A percentile compares a stretch with the other conserved stretches of the same genome.
Evolutionary conservation across 768 basidiomycete genomes (phyloP).

Genomic region (Lactarius sanguifluus): DNA sequence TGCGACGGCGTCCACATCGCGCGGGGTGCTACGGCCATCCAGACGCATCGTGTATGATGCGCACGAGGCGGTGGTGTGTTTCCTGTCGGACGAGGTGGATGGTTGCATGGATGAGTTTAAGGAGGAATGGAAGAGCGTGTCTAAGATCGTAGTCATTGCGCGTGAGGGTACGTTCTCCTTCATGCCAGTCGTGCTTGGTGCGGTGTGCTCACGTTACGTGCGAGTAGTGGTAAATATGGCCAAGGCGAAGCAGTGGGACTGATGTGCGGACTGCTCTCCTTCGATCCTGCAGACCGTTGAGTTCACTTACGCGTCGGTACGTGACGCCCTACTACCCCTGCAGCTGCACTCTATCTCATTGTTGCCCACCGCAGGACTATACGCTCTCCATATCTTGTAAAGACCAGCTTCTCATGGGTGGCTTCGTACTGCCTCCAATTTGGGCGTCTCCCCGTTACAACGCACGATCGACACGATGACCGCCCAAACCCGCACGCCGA

Average conservation of each 20-base stretch:
- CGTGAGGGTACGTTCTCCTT: conserved; percentile 63
- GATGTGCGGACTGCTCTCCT: conserved; percentile 83
- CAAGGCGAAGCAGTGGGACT: conserved; percentile 62
- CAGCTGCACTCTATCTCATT: conserved; percentile 6
- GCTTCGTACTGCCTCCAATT: conserved; percentile 76
- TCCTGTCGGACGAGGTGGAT: conserved; percentile 82
- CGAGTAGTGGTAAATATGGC: conserved; percentile 80
- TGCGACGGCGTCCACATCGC: conserved; percentile 51
- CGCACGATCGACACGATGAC: conserved; percentile 30
- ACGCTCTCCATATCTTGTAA: conserved; percentile 76
- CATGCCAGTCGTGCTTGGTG: not conserved
- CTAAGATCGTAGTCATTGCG: conserved; percentile 92
- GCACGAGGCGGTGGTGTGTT: conserved; percentile 83
- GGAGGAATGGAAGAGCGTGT: conserved; percentile 90
- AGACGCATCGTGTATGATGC: conserved; percentile 90
- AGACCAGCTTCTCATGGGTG: conserved; percentile 64
- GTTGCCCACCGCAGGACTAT: conserved; percentile 52
- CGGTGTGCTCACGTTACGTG: conserved; percentile 6
- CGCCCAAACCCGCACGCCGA: conserved; percentile 74
- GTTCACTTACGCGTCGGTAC: conserved; percentile 71
- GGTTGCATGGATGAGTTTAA: conserved; percentile 88
- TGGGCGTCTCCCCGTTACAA: conserved; percentile 44
- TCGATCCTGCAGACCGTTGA: conserved; percentile 93
- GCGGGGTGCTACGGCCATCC: conserved; percentile 70
- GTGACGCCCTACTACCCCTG: conserved; percentile 17